Percentiles rank a stretch among this genome's conserved stretches.
phyloP scores from a whole-genome alignment of 192 early-diverging fungal species.

The Coemansia aciculifera region DNA sequence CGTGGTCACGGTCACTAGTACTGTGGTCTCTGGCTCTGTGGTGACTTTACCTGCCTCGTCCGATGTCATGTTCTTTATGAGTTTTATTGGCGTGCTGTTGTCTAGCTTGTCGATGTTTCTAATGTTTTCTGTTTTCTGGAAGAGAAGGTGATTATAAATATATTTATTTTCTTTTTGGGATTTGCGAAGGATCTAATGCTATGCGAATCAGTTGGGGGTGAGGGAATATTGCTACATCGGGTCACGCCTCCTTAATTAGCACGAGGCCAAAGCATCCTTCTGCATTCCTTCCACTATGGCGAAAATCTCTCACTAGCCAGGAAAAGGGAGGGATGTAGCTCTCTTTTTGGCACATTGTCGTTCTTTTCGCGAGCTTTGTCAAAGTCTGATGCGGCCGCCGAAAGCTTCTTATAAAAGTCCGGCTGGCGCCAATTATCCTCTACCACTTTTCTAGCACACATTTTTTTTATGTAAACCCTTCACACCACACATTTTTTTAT shows the following conservation, averaged over 20 bases:
- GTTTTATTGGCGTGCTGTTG: slow-evolving; percentile 6
- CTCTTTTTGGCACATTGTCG: background rate
- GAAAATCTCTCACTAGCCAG: background rate
- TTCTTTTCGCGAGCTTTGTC: background rate
- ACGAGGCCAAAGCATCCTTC: background rate
- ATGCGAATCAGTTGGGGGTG: background rate
- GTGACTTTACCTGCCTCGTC: slow-evolving; percentile 30
- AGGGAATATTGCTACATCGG: background rate
- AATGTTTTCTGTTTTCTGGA: background rate
- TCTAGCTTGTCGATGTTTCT: background rate
- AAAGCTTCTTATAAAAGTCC: background rate
- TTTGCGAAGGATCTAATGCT: background rate
- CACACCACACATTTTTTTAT: background rate
- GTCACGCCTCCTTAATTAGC: background rate
- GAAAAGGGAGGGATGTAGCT: background rate
- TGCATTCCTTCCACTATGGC: background rate
- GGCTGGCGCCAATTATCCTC: background rate
- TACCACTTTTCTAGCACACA: background rate
- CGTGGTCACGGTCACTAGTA: slow-evolving; percentile 5
- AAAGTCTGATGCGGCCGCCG: background rate
- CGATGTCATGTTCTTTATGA: slow-evolving; percentile 22
- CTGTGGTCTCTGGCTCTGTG: background rate
- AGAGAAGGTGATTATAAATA: background rate
- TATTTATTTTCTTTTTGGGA: background rate
- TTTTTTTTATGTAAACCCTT: background rate